phyloP scores from a whole-genome alignment of 1,139 yeast species.

The Kodamaea sp. region DNA sequence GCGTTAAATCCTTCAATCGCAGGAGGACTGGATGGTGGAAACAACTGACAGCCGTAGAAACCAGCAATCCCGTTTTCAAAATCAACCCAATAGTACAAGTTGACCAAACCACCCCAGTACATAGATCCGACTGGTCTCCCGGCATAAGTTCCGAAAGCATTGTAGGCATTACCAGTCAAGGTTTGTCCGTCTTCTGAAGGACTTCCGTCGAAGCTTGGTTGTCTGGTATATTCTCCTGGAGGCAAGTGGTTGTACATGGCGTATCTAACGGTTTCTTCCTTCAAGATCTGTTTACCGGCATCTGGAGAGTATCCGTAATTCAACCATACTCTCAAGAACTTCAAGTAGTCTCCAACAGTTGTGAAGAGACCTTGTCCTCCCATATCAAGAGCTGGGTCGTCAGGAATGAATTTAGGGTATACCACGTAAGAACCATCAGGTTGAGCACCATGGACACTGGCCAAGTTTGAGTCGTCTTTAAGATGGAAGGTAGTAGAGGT shows the following conservation, averaged over 20 bases:
- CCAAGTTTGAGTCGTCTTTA: slow-evolving; percentile 24
- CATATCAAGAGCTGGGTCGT: slow-evolving; percentile 37
- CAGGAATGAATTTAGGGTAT: background rate
- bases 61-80: slow-evolving; percentile 44
- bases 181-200: background rate
- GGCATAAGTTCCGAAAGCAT: slow-evolving; percentile 20
- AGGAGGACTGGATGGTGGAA: no score
- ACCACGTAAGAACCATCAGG: background rate
- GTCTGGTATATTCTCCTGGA: background rate
- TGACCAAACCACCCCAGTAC: slow-evolving; percentile 51
- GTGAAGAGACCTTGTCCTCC: slow-evolving; percentile 55
- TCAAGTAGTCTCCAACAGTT: slow-evolving; percentile 43
- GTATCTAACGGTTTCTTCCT: slow-evolving; percentile 30
- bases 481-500: slow-evolving; percentile 37
- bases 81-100: slow-evolving; percentile 50
- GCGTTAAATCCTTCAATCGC: no score
- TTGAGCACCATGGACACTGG: slow-evolving; percentile 27
- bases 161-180: background rate
- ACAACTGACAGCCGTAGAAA: slow-evolving; percentile 40
- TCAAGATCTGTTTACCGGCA: slow-evolving; percentile 33
- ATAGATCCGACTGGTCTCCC: slow-evolving; percentile 44
- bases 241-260: slow-evolving; percentile 41
- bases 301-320: slow-evolving; percentile 47
- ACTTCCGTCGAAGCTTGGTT: background rate
- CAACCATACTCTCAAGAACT: slow-evolving; percentile 47